Conservation (phyloP, 371 early-diverging fungal species). For the Mucor mucedo region DNA sequence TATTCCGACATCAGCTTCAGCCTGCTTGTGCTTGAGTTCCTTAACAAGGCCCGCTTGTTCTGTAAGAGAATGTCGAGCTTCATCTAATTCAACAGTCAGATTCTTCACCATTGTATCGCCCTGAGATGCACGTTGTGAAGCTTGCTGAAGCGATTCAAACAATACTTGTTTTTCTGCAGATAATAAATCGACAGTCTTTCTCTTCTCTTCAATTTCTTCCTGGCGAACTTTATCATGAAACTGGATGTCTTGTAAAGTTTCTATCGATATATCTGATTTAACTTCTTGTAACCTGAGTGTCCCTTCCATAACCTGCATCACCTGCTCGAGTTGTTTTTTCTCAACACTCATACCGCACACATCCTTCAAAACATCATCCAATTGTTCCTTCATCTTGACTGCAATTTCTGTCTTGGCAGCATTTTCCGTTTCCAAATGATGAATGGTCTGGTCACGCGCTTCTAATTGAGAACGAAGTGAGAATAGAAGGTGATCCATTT, state of each 20-base stretch:
- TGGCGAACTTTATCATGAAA: slow-evolving; percentile 33
- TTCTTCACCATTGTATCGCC: slow-evolving; percentile 23
- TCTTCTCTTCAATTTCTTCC: slow-evolving; percentile 38
- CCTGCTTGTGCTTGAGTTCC: slow-evolving; percentile 16
- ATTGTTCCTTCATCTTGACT: slow-evolving; percentile 28
- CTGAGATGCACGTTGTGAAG: slow-evolving; percentile 29
- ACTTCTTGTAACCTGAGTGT: slow-evolving; percentile 40
- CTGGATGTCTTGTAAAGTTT: slow-evolving; percentile 40
- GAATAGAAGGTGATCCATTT: slow-evolving; percentile 36
- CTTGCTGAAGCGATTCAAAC: slow-evolving; percentile 21
- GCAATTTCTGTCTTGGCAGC: slow-evolving; percentile 27
- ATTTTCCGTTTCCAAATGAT: slow-evolving; percentile 32
- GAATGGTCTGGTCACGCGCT: slow-evolving; percentile 35
- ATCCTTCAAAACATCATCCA: slow-evolving; percentile 37
- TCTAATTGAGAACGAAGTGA: slow-evolving; percentile 37
- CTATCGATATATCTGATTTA: slow-evolving; percentile 35
- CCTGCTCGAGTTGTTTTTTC: slow-evolving; percentile 38
- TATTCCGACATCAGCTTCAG: slow-evolving; percentile 20
- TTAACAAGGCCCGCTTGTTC: slow-evolving; percentile 6
- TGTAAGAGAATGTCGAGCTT: slow-evolving; percentile 13
- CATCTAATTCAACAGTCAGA: slow-evolving; percentile 20
- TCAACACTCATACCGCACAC: slow-evolving; percentile 36
- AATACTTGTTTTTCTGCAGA: slow-evolving; percentile 33
- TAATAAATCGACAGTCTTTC: slow-evolving; percentile 25
- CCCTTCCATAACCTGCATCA: slow-evolving; percentile 40